Percentiles rank a stretch among this genome's conserved stretches.
phyloP scores from a whole-genome alignment of 257 asterid genomes.

The Verbena officinalis region DNA sequence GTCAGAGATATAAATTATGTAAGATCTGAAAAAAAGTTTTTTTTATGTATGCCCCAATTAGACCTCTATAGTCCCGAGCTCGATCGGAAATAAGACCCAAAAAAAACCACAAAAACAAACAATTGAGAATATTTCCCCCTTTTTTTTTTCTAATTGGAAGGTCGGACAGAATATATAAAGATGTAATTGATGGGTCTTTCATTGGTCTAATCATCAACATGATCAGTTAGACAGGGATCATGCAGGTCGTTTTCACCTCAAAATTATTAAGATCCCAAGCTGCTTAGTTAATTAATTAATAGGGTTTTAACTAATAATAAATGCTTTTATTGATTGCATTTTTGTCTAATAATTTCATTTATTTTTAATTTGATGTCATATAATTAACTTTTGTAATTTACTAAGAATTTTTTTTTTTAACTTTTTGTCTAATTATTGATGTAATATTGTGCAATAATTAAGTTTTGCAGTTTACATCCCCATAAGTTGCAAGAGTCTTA shows the following conservation, averaged over 20 bases:
- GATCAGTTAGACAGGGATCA: neutral
- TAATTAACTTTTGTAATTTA: no score
- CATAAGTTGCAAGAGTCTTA: no score
- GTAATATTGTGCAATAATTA: no score
- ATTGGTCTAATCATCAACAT: neutral
- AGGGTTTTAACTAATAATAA: neutral
- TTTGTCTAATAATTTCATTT: no score
- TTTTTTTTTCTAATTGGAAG: no score
- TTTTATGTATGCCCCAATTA: no score
- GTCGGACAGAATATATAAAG: conserved; percentile 5
- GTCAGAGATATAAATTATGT: neutral
- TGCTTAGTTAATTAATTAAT: neutral
- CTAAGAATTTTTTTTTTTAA: no score
- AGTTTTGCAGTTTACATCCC: no score
- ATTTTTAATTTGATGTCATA: no score
- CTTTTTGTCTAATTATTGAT: no score
- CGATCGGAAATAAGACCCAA: neutral
- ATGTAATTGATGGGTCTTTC: conserved; percentile 7
- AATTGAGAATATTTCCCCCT: conserved; percentile 7
- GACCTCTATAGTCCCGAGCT: no score
- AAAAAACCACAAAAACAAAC: neutral
- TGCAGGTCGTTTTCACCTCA: neutral
- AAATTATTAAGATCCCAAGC: neutral
- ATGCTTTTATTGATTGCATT: no score
- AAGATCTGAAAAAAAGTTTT: neutral